Evolutionary conservation across 495 filamentous ascomycete genomes (phyloP), one percentile per base, ranked within the genome.

Genomic region (Podospora fimiseda): DNA sequence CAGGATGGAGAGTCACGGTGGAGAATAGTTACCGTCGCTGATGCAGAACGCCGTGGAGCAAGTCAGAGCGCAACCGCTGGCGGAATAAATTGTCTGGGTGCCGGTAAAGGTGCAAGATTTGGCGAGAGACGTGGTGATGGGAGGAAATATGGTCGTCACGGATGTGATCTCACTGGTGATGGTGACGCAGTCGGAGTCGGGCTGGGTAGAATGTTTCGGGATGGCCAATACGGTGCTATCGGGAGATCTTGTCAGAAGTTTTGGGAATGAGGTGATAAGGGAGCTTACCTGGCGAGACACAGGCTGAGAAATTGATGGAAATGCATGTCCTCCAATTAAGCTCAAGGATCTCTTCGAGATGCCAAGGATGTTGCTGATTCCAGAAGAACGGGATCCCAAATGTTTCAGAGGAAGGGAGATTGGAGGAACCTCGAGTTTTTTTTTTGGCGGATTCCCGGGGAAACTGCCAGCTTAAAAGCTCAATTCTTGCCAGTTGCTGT

Each of bases 61-160:
- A 20, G 47, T 47, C 16, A 55, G 39, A 1, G 53, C 44, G 30
- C 62, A 65, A 2, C 62, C 62, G 52, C 51, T 60, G 11, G 18
- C 54, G 7, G 59, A 60, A 50, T 62, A 65, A 8, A 55, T 52
- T 3, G 62, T 65, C 43, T 60, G 59, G 1, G 62, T 65, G 18
- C 55, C 54, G 14, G 38, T 50, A 24, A 43, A 53, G 14, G 60
- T 65, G 52, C 62, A 65, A 0, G 59, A 65, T 1, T 51, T 44
- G 2, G 51, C 53, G 6, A 61, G 48, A 30, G 21, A 51, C 3
- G 51, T 52, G 40, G 19, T 44, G 18, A n/a, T n/a, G n/a, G n/a
- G n/a, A n/a, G n/a, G n/a, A n/a, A n/a, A n/a, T n/a, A n/a, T n/a
- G n/a, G n/a, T n/a, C n/a, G n/a, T n/a, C n/a, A n/a, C n/a, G n/a